A percentile compares a stretch with the other conserved stretches of the same genome.
phyloP scores from a whole-genome alignment of 2,329 filamentous ascomycete genomes.

The Oidium heveae region DNA sequence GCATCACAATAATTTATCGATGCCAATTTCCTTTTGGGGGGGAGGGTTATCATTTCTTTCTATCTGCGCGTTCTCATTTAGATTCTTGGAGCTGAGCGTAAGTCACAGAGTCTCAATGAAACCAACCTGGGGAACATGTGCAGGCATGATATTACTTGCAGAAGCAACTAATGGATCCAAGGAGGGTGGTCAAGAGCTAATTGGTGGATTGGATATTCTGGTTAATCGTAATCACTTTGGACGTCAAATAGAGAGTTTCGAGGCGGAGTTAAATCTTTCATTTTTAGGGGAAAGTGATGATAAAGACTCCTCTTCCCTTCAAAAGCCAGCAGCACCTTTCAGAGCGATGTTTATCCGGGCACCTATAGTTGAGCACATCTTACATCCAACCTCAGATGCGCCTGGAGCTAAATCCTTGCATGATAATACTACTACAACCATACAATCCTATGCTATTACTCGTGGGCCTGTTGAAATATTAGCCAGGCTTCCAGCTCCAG shows the following conservation, averaged over 20 bases:
- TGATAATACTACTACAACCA: slow-evolving; percentile 18
- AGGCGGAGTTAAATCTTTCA: slow-evolving; percentile 44
- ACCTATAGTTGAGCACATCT: slow-evolving; percentile 67
- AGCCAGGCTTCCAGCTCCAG: slow-evolving; percentile 20
- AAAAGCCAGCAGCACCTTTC: slow-evolving; percentile 24
- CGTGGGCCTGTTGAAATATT: slow-evolving; percentile 22
- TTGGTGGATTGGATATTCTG: slow-evolving; percentile 72
- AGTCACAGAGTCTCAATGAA: slow-evolving; percentile 38
- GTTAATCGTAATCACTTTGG: slow-evolving; percentile 93
- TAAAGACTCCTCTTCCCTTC: slow-evolving; percentile 1
- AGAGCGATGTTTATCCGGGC: slow-evolving; percentile 81
- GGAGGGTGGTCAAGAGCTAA: slow-evolving; percentile 72
- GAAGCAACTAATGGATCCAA: slow-evolving; percentile 76
- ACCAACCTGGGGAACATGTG: slow-evolving; percentile 89
- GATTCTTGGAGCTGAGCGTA: not conserved
- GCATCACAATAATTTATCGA: slow-evolving; percentile 1
- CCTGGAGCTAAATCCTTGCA: not conserved
- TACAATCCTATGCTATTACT: slow-evolving; percentile 8
- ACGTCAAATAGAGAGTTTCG: slow-evolving; percentile 76
- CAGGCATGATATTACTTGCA: slow-evolving; percentile 73
- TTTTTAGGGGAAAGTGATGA: slow-evolving; percentile 27
- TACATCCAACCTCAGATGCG: slow-evolving; percentile 19
- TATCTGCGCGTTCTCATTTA: too few relatives aligned
- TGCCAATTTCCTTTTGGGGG: too few relatives aligned
- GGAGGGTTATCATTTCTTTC: too few relatives aligned